A percentile compares a stretch with the other conserved stretches of the same genome.
phyloP scores from a whole-genome alignment of 1,139 yeast species.

The Magnusiomyces suaveolens region DNA sequence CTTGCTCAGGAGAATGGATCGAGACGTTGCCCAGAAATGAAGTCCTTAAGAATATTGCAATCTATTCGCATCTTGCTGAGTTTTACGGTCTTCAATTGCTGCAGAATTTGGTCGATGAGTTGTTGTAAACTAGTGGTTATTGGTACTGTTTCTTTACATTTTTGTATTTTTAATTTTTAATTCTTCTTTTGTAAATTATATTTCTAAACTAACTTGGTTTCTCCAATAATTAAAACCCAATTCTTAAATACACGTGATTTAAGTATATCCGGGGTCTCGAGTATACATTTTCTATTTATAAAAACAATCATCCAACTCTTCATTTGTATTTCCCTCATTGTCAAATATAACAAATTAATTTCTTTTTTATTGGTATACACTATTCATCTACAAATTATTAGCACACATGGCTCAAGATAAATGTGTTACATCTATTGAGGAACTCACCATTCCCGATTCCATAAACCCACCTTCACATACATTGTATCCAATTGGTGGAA shows the following conservation, averaged over 20 bases:
- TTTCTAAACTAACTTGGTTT: neutral
- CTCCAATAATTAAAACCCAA: too few species aligned
- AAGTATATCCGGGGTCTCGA: too few species aligned
- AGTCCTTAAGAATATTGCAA: slow-evolving; percentile 38
- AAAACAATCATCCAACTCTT: too few species aligned
- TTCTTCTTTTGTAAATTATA: neutral
- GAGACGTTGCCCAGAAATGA: slow-evolving; percentile 37
- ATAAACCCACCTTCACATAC: slow-evolving; percentile 18
- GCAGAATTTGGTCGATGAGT: slow-evolving; percentile 39
- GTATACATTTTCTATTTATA: too few species aligned
- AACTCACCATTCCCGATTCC: slow-evolving; percentile 15
- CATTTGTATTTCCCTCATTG: too few species aligned
- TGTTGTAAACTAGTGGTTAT: neutral
- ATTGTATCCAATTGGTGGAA: slow-evolving; percentile 21
- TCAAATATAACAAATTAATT: too few species aligned
- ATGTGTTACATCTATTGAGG: slow-evolving; percentile 7
- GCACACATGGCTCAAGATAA: neutral
- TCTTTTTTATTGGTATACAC: too few species aligned
- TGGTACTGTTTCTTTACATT: neutral
- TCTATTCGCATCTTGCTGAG: slow-evolving; percentile 51
- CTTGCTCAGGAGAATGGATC: slow-evolving; percentile 81
- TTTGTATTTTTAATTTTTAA: neutral
- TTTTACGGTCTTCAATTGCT: slow-evolving; percentile 54
- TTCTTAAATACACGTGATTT: too few species aligned
- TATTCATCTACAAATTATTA: too few species aligned